phyloP scores from a whole-genome alignment of 75 land plant species.

The Selaginella moellendorffii region DNA sequence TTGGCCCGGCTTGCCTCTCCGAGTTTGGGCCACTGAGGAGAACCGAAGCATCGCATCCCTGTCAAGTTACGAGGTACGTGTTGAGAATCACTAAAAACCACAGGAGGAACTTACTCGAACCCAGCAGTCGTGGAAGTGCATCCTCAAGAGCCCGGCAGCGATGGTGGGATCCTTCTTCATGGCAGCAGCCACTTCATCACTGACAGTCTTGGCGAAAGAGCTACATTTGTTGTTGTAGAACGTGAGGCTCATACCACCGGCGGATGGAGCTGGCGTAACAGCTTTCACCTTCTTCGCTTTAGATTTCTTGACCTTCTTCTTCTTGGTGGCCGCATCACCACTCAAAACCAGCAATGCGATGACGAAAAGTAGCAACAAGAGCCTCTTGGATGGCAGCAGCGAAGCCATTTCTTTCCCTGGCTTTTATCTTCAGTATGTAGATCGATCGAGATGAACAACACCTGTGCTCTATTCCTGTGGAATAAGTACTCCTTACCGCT shows the following conservation, averaged over 20 bases:
- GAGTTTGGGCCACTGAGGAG: not conserved
- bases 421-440: too few relatives aligned
- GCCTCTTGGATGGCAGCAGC: too few relatives aligned
- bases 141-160: not conserved
- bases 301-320: not conserved
- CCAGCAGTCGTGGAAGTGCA: not conserved
- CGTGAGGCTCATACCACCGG: not conserved
- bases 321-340: not conserved
- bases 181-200: not conserved
- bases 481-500: too few relatives aligned
- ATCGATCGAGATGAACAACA: too few relatives aligned
- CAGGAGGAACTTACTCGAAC: not conserved
- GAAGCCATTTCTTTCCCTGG: too few relatives aligned
- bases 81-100: not conserved
- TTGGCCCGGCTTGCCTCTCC: not conserved
- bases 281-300: not conserved
- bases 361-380: not conserved
- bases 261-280: not conserved
- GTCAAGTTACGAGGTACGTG: not conserved
- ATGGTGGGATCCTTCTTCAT: not conserved
- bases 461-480: too few relatives aligned
- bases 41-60: slow-evolving; percentile 8
- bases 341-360: not conserved
- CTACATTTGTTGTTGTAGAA: not conserved
- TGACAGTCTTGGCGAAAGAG: not conserved